Evolutionary conservation across 1,284 basidiomycete genomes (phyloP), one percentile per base, ranked within the genome.

Genomic region (Takashimella tepidaria): DNA sequence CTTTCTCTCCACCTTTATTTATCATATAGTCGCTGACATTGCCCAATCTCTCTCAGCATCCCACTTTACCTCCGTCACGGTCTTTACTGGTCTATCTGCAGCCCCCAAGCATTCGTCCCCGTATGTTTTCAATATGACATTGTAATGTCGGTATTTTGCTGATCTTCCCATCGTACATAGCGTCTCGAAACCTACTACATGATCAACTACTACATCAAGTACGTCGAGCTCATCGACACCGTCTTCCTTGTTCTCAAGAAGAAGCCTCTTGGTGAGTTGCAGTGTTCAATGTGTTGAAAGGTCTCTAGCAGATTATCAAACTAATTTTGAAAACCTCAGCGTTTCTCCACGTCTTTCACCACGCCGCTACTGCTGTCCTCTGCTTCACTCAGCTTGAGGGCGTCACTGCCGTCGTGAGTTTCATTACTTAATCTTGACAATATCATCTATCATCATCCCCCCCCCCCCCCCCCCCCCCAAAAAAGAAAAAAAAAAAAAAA

Each of bases 161-260:
- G 16, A 42, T 31, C 41, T 20, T 41, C 12, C 47, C 2, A n/a
- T n/a, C n/a, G n/a, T n/a, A n/a, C n/a, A n/a, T 62, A 92, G 88
- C 82, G 82, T 70, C 80, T 92, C 70, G 86, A 92, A 75, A 86
- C 89, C 67, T 96, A 90, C 79, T 98, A 98, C 80, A 92, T 98
- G 80, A 82, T 98, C 81, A 98, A 98, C 81, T 98, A 98, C 80
- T 91, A 86, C 77, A 89, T 95, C 83, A 92, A 95, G 76, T 92
- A 92, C 72, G 76, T 92, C 60, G 93, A 98, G 78, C 83, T 97
- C 55, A 75, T 95, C 58, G 95, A 98, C 80, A 97, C 95, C 5
- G 82, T 96, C 61, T 98, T 98, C 82, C 84, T 98, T 63, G 89
- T 90, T n/a, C 79, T 95, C 68, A 98, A 97, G 84, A 97, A 97